Evolutionary conservation across 1,139 yeast genomes (phyloP), one percentile per base, ranked within the genome.

Genomic region (Candida sanyaensis): DNA sequence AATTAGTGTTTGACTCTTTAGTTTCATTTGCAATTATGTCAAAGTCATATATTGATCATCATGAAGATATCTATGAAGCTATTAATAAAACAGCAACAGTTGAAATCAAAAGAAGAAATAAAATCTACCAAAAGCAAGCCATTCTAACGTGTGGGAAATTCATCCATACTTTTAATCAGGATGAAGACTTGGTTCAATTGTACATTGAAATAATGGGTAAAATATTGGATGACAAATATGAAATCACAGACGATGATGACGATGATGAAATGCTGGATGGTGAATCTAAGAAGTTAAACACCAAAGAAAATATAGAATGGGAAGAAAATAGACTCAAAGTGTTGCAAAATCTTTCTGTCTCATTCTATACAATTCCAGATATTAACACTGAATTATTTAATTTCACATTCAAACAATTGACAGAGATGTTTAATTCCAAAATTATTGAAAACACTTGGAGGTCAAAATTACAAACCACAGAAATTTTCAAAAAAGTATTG

Each of bases 31-130:
- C 85, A 0, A 61, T 72, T 11, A 80, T 80, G 53, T 74, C 81
- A 10, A 66, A 72, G 43, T 56, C 54, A 0, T 69, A 60, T 50
- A 29, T 51, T 13, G 10, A 39, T 2, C 40, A 48, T 7, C 39
- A 47, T 37, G 62, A 61, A 1, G 64, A 63, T 1, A 30, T 53
- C 4, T 44, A 37, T 31, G 41, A 44, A 7, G 59, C 58, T 21
- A 65, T 86, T 12, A 70, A 71, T 37, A 71, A 70, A 33, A 70
- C 79, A 1, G 77, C 86, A 0, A 50, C 72, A 1, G 69, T 73
- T 1, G 98, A 92, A 63, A 81, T 88, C 0, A 80, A 79, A 50
- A 75, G 96, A 55, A 79, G 81, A 44, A 90, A 88, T 61, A 78
- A 77, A 55, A 78, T 66, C 1, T 92, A 92, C 62, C 88, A 83